Evolutionary conservation across 371 early-diverging fungal genomes (phyloP).

Genomic region (Lichtheimia hyalospora): DNA sequence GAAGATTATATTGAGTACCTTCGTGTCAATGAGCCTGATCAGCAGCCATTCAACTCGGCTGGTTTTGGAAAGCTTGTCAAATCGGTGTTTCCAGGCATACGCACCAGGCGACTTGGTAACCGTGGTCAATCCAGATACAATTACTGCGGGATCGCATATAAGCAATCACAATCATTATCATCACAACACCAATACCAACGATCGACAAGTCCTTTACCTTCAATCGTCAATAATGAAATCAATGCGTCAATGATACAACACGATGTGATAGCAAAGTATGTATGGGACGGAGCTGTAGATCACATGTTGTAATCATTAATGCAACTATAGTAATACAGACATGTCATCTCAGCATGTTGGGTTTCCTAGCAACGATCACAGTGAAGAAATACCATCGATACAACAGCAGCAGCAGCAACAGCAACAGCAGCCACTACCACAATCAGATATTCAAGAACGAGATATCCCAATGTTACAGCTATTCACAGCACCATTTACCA

Average conservation of each 20-base stretch:
- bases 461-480: background rate
- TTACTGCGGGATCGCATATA: slow-evolving; percentile 46
- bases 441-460: too few species aligned
- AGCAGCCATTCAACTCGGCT: slow-evolving; percentile 62
- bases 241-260: background rate
- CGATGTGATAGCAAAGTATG: background rate
- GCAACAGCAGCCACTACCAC: too few species aligned
- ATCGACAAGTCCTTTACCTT: background rate
- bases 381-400: too few species aligned
- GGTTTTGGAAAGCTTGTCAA: slow-evolving; percentile 68
- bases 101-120: slow-evolving; percentile 62
- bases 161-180: background rate
- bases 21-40: slow-evolving; percentile 33
- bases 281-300: too few species aligned
- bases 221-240: background rate
- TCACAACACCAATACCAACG: background rate
- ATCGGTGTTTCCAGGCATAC: slow-evolving; percentile 58
- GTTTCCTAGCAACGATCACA: too few species aligned
- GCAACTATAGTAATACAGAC: too few species aligned
- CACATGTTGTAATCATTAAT: too few species aligned
- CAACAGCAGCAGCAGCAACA: too few species aligned
- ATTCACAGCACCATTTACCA: background rate
- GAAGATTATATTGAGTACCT: slow-evolving; percentile 50
- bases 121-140: slow-evolving; percentile 66
- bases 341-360: too few species aligned